phyloP scores from a whole-genome alignment of 805 yeast species.

The Metschnikowia hibisci region DNA sequence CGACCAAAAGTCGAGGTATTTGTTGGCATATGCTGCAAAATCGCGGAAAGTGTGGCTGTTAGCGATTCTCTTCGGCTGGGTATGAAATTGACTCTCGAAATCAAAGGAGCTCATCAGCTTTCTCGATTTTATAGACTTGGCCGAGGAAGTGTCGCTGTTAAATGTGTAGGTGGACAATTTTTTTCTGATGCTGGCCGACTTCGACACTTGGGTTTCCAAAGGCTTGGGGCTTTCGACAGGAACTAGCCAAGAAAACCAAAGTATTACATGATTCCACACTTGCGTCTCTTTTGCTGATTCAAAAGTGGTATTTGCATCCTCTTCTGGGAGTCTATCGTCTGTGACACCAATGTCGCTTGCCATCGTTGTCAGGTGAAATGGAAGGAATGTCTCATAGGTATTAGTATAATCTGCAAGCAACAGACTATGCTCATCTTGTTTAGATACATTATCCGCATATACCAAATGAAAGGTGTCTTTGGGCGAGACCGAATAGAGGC shows the following conservation, averaged over 20 bases:
- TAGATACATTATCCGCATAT: not conserved
- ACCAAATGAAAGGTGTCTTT: slow-evolving; percentile 35
- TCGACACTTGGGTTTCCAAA: not conserved
- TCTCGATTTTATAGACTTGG: slow-evolving; percentile 7
- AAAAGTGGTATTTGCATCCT: not conserved
- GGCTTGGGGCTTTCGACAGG: not conserved
- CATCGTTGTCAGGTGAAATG: not conserved
- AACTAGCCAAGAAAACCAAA: slow-evolving; percentile 9
- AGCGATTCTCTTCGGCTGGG: slow-evolving; percentile 10
- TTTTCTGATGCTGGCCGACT: slow-evolving; percentile 14
- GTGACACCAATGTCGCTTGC: not conserved
- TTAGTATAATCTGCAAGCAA: not conserved
- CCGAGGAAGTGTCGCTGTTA: slow-evolving; percentile 16
- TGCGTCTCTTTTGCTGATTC: not conserved
- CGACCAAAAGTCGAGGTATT: slow-evolving; percentile 14
- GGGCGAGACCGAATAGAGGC: slow-evolving; percentile 39
- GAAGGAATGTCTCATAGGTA: not conserved
- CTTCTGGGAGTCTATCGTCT: not conserved
- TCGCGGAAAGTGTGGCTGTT: slow-evolving; percentile 23
- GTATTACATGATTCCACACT: not conserved
- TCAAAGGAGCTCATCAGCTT: slow-evolving; percentile 16
- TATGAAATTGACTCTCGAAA: slow-evolving; percentile 13
- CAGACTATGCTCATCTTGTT: not conserved
- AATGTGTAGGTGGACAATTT: slow-evolving; percentile 21
- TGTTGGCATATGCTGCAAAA: slow-evolving; percentile 20